Percentiles rank a stretch among this genome's conserved stretches.
Conservation (phyloP, 139 green algal species). For the Tetraselmis striata region DNA sequence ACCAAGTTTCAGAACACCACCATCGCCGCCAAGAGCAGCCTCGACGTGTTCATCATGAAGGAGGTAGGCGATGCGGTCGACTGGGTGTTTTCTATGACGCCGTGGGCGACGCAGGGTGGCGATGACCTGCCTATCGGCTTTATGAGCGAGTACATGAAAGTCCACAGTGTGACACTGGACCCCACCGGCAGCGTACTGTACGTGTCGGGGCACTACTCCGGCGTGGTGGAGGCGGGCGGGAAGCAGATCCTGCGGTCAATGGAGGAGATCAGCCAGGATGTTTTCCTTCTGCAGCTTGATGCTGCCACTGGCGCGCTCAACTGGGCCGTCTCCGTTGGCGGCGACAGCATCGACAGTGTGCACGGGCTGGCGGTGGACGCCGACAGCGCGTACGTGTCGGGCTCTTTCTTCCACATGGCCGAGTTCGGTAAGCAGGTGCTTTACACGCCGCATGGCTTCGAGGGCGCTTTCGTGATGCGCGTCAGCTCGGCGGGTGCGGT, state of each 20-base stretch:
- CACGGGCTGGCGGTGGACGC: neutral
- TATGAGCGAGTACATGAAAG: neutral
- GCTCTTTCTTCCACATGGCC: neutral
- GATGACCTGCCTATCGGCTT: neutral
- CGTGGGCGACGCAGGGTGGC: neutral
- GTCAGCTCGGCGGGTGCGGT: neutral
- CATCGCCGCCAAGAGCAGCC: neutral
- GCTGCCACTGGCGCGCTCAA: neutral
- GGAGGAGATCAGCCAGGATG: neutral
- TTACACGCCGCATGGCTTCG: neutral
- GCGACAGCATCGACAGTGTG: neutral
- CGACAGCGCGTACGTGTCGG: neutral
- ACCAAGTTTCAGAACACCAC: neutral
- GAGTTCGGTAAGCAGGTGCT: neutral
- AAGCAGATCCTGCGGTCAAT: neutral
- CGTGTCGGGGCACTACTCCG: neutral
- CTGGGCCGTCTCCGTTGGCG: neutral
- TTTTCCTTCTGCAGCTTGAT: neutral
- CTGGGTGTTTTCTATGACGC: neutral
- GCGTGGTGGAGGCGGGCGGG: neutral
- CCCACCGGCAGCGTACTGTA: neutral
- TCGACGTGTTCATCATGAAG: neutral
- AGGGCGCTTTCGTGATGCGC: neutral
- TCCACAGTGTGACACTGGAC: neutral
- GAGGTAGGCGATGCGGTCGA: neutral